These are phyloP conservation scores for Lentinula edodes DNA, from an alignment of 768 basidiomycete species.

Conservation along the genomic window DNA sequence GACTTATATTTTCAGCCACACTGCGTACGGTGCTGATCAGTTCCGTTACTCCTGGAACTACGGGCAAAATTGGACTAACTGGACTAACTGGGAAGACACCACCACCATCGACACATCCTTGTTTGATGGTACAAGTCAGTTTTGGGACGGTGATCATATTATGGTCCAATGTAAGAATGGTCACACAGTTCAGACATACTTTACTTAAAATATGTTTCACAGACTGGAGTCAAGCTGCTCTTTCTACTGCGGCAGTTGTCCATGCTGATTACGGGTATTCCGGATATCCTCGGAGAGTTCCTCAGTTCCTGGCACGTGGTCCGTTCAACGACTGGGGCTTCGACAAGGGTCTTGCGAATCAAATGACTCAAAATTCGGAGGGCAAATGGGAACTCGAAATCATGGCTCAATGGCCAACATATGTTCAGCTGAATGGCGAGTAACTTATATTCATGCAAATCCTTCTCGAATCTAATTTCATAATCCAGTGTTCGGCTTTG, in stretches of 20 bases:
- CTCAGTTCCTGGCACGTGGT: slow-evolving; percentile 83
- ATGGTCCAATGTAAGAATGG: slow-evolving; percentile 76
- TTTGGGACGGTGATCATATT: slow-evolving; percentile 83
- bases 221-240: slow-evolving; percentile 76
- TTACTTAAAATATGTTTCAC: background rate
- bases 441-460: slow-evolving; percentile 38
- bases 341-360: slow-evolving; percentile 70
- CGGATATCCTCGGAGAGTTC: slow-evolving; percentile 63
- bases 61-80: slow-evolving; percentile 77
- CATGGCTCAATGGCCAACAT: slow-evolving; percentile 88
- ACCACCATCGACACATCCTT: slow-evolving; percentile 56
- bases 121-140: slow-evolving; percentile 46
- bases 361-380: slow-evolving; percentile 60
- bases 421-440: slow-evolving; percentile 78
- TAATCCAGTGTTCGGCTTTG: background rate
- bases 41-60: slow-evolving; percentile 87
- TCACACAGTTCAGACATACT: slow-evolving; percentile 14
- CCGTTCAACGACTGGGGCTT: slow-evolving; percentile 92
- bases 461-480: background rate
- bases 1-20: slow-evolving; percentile 74
- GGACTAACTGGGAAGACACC: slow-evolving; percentile 73
- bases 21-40: slow-evolving; percentile 80
- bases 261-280: slow-evolving; percentile 71
- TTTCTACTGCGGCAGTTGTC: slow-evolving; percentile 59
- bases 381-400: slow-evolving; percentile 83